phyloP scores from a whole-genome alignment of 2,329 filamentous ascomycete genomes.

The Aureobasidium sp. region DNA sequence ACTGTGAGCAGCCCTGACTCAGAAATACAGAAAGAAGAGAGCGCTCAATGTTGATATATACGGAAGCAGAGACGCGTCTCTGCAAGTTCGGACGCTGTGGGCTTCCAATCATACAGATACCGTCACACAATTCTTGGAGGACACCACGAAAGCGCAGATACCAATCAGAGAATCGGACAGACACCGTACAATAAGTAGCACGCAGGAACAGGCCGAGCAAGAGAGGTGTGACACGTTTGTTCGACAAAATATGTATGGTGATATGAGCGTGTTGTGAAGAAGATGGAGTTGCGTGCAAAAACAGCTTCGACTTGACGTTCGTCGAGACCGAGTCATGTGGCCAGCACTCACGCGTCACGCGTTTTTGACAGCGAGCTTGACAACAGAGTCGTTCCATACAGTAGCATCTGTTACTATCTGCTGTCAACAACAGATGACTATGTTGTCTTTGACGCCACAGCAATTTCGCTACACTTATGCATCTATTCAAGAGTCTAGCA shows the following conservation, averaged over 20 bases:
- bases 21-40: background rate
- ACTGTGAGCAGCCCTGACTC: slow-evolving; percentile 15
- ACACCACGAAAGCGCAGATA: slow-evolving; percentile 6
- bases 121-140: slow-evolving; percentile 9
- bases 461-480: background rate
- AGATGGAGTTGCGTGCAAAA: background rate
- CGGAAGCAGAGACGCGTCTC: background rate
- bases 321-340: background rate
- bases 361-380: background rate
- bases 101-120: slow-evolving; percentile 8
- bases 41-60: background rate
- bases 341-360: background rate
- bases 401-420: background rate
- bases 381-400: background rate
- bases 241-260: background rate
- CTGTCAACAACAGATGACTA: background rate
- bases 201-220: background rate
- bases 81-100: background rate
- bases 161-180: background rate
- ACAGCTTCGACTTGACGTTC: background rate
- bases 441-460: background rate
- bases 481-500: background rate
- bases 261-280: background rate
- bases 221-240: background rate
- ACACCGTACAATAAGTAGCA: slow-evolving; percentile 6